Evolutionary conservation across 2,329 filamentous ascomycete species (phyloP), one percentile per base, ranked within the genome.

Genomic region (Capronia americana): DNA sequence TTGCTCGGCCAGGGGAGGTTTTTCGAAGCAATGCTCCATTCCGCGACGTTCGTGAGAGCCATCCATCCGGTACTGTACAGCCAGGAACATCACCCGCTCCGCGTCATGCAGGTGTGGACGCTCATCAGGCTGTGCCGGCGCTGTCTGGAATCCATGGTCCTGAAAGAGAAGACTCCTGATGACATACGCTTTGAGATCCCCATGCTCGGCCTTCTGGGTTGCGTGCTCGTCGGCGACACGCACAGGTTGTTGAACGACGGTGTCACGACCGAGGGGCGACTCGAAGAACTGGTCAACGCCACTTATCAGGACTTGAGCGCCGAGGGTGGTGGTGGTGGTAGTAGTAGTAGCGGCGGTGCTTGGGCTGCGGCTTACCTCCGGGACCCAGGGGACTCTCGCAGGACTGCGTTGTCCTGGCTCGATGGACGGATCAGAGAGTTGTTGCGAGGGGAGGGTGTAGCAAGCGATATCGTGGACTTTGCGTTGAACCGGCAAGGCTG

Each of bases 11-110:
- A 73, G 0, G 76, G 77, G 11, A 73, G 81, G 6, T 85, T 80
- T 66, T 75, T 78, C n/a, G 71, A 75, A 5, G 85, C 85, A 3
- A 83, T 85, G 69, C 72, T 80, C 3, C 83, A 87, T 4, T 81
- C 81, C 4, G 77, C 84, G 2, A 82, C 85, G 63, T 79, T 83
- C 1, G 84, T 86, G 70, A 78, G 82, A 57, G 74, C 79, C 32
- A 78, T 86, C 64, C 81, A 87, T 53, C 85, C 85, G 0, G 72
- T 80, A 2, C 74, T 87, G 2, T 86, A 84, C 65, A 79, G 80
- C 7, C 74, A 81, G 44, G 70, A 75, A 0, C 77, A 77, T 60
- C 85, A 89, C 72, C 86, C 86, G 0, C 77, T 87, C 7, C 81
- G 86, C 0, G 80, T 87, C 2, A 77, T 86, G 69, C 74, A 66